Percentiles rank a stretch among this genome's conserved stretches.
phyloP scores from a whole-genome alignment of 225 moss, liverwort and hornwort genomes.

The Marchantia polymorpha region DNA sequence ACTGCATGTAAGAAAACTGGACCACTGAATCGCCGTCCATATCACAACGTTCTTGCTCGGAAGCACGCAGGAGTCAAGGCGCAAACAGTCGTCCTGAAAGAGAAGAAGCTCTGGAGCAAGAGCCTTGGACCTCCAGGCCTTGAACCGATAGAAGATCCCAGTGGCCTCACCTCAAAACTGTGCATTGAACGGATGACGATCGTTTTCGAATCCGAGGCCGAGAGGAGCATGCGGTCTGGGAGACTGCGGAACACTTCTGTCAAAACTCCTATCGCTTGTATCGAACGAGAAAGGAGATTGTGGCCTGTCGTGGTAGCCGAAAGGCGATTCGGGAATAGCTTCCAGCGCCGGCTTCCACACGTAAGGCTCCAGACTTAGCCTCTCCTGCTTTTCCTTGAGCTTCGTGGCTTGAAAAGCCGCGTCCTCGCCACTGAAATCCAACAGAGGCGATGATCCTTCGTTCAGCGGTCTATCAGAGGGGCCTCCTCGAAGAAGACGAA shows the following conservation, averaged over 20 bases:
- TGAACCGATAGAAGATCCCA: neutral
- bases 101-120: neutral
- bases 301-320: slow-evolving; percentile 25
- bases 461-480: neutral
- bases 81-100: neutral
- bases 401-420: neutral
- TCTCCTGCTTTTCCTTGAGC: neutral
- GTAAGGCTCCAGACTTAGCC: slow-evolving; percentile 10
- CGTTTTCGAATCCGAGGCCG: neutral
- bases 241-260: neutral
- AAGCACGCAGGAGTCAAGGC: neutral
- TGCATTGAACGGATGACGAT: slow-evolving; percentile 7
- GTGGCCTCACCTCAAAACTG: neutral
- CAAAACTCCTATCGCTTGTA: neutral
- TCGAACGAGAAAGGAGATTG: slow-evolving; percentile 26
- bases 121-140: neutral
- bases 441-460: slow-evolving; percentile 20
- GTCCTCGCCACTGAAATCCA: slow-evolving; percentile 7
- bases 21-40: neutral
- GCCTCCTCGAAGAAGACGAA: slow-evolving; percentile 2
- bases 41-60: neutral
- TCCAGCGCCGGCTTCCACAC: slow-evolving; percentile 17
- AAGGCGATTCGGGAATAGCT: slow-evolving; percentile 23
- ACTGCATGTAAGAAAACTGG: neutral
- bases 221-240: slow-evolving; percentile 5